Conservation (phyloP, 2,329 filamentous ascomycete species). For the Scorias spongiosa region DNA sequence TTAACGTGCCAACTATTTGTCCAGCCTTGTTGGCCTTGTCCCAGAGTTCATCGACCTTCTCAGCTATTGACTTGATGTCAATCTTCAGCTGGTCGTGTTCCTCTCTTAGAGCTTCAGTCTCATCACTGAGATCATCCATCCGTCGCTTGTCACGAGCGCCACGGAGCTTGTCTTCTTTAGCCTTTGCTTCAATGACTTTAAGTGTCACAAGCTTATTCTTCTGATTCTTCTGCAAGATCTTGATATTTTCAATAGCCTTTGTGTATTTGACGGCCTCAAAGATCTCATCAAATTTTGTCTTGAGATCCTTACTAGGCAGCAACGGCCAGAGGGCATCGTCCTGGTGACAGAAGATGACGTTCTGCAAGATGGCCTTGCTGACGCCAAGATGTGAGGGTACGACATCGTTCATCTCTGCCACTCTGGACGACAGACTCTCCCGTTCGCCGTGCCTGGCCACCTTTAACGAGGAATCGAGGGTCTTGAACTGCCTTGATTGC, state of each 20-base stretch:
- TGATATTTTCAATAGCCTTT: slow-evolving; percentile 93
- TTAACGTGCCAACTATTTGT: slow-evolving; percentile 58
- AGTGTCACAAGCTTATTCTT: slow-evolving; percentile 57
- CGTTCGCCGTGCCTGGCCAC: slow-evolving; percentile 69
- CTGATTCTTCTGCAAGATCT: slow-evolving; percentile 68
- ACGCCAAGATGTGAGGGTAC: slow-evolving; percentile 81
- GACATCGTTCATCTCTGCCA: slow-evolving; percentile 66
- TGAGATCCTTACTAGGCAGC: slow-evolving; percentile 70
- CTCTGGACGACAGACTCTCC: slow-evolving; percentile 61
- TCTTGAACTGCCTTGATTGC: slow-evolving; percentile 58
- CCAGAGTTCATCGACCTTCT: slow-evolving; percentile 21
- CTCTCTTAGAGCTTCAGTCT: slow-evolving; percentile 47
- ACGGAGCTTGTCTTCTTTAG: slow-evolving; percentile 72
- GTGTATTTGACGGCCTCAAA: slow-evolving; percentile 96
- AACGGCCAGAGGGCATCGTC: slow-evolving; percentile 96
- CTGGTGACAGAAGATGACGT: slow-evolving; percentile 96
- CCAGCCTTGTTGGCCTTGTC: slow-evolving; percentile 52
- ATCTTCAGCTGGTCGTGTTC: slow-evolving; percentile 43
- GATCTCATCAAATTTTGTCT: slow-evolving; percentile 93
- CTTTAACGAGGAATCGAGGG: slow-evolving; percentile 64
- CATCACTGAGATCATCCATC: slow-evolving; percentile 41
- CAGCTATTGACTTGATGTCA: slow-evolving; percentile 34
- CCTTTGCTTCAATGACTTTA: slow-evolving; percentile 60
- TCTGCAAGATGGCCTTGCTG: slow-evolving; percentile 75
- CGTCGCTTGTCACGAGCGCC: slow-evolving; percentile 45